phyloP scores from a whole-genome alignment of 2,329 filamentous ascomycete genomes.

The Pseudodiploospora longispora region DNA sequence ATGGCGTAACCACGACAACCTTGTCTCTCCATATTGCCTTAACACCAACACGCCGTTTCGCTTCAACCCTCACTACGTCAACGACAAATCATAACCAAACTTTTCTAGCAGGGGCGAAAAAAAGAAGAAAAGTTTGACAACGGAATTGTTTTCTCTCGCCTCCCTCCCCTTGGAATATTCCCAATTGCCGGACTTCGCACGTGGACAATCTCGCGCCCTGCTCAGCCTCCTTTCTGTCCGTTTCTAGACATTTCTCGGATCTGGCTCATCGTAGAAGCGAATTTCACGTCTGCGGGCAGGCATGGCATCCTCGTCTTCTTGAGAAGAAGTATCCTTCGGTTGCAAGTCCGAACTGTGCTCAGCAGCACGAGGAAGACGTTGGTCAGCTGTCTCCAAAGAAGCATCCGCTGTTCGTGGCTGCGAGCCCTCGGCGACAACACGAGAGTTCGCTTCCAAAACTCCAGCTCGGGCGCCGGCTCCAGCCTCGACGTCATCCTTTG shows the following conservation, averaged over 20 bases:
- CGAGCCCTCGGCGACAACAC: no score
- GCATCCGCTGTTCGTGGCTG: no score
- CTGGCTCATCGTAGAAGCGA: constrained; percentile 4
- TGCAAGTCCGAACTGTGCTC: no score
- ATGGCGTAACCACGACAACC: no score
- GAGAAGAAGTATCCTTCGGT: not conserved
- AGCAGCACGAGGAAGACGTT: no score
- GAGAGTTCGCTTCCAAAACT: not conserved
- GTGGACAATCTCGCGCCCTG: no score
- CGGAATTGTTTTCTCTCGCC: not conserved
- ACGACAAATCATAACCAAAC: not conserved
- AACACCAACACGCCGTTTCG: not conserved
- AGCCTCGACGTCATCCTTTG: constrained; percentile 33
- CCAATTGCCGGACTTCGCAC: not conserved
- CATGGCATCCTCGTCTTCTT: constrained; percentile 1
- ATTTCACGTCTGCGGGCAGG: constrained; percentile 5
- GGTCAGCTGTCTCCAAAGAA: no score
- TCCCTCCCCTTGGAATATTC: not conserved
- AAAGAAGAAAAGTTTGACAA: not conserved
- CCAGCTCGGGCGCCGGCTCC: not conserved
- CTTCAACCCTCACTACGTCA: not conserved
- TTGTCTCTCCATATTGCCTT: no score
- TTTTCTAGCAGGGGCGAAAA: not conserved
- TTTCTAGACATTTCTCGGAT: not conserved
- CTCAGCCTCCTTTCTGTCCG: no score